Conservation (phyloP, 139 green algal species). For the Chlorella sp. region DNA sequence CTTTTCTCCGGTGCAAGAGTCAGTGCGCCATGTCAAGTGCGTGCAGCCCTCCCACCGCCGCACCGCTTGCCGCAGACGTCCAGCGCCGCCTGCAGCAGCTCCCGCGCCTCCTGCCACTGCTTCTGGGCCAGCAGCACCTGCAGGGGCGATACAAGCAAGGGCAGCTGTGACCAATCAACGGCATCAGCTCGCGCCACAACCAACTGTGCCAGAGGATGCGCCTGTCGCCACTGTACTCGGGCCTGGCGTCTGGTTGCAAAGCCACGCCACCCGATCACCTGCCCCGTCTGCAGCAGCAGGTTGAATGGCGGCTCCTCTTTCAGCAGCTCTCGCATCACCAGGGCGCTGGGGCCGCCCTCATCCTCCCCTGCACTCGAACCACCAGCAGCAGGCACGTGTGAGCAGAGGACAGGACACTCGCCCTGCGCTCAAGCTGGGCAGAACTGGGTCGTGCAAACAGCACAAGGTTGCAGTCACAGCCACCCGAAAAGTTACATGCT, state of each 20-base stretch:
- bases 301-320: constrained; percentile 34
- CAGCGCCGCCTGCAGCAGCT: constrained; percentile 39
- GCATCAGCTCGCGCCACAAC: neutral
- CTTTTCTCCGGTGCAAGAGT: too few relatives aligned
- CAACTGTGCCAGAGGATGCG: too few relatives aligned
- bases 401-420: too few relatives aligned
- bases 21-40: too few relatives aligned
- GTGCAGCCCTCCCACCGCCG: too few relatives aligned
- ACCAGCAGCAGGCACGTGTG: too few relatives aligned
- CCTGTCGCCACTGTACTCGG: too few relatives aligned
- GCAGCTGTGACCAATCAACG: too few relatives aligned
- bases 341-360: constrained; percentile 1
- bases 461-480: too few relatives aligned
- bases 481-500: neutral
- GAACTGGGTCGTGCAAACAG: too few relatives aligned
- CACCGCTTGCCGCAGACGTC: constrained; percentile 37
- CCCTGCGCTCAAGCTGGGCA: too few relatives aligned
- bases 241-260: too few relatives aligned
- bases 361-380: constrained; percentile 21
- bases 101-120: constrained; percentile 23
- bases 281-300: constrained; percentile 39
- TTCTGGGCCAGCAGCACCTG: constrained; percentile 22
- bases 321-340: constrained; percentile 43
- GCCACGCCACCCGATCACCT: neutral
- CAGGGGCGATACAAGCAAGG: neutral